Base-by-base conservation (phyloP, 257 asterid species). In the Ehretia macrophylla region DNA sequence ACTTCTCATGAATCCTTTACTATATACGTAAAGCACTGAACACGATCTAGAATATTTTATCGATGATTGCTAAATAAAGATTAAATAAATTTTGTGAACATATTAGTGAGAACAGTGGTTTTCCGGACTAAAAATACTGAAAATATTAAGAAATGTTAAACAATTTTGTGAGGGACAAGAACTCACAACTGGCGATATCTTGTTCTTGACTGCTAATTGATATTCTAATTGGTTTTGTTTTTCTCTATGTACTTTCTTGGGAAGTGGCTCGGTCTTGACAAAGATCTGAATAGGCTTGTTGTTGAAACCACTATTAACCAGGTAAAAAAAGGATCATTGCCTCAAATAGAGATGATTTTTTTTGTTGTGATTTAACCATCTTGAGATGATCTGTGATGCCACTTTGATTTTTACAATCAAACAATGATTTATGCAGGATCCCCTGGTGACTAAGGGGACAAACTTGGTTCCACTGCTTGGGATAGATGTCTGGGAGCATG, bases 401-500 rank as follows among this genome's bases (percentile, higher is more conserved):
- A n/a, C n/a, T n/a, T n/a, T n/a, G n/a, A n/a, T n/a, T n/a, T n/a
- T n/a, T n/a, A n/a, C n/a, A n/a, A n/a, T n/a, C n/a, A 52, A 12
- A 9, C 19, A 8, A 23, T 9, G 8, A 32, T 17, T 23, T 32
- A 1, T 50, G 53, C 56, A 65, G 70, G 71, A 66, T 51, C 64
- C 71, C 20, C 50, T 67, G 0, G 48, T 67, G 8, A 66, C 60
- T 14, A 51, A 52, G 56, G 72, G 72, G 16, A 16, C 56, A 32
- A 16, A 18, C 6, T 37, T 67, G 37, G 72, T 67, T 51, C 62
- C 72, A 23, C 56, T 67, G 27, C 61, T 67, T 16, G 66, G 61
- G n/a, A 53, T 67, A 6, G 66, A 67, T 67, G 66, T 67, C 39
- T 67, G 66, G 66, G 72, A 67, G 51, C 72, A 59, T 42, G 65